Conservation (phyloP, 202 grass and related monocot species). For the Bolboschoenoplectus hybrid region DNA sequence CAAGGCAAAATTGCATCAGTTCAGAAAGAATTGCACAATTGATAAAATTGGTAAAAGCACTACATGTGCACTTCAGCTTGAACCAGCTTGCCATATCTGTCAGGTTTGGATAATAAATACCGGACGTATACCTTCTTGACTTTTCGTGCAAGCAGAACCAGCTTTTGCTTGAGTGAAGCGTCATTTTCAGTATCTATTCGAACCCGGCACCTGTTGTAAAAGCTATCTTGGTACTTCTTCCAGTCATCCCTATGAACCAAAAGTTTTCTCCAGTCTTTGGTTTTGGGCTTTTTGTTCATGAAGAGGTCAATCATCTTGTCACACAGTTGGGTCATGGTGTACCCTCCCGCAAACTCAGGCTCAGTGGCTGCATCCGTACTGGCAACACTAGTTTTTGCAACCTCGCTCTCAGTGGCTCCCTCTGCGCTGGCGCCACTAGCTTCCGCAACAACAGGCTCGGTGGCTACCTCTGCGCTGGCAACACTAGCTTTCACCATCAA, state of each 20-base stretch:
- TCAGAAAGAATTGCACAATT: neutral
- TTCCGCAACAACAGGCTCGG: neutral
- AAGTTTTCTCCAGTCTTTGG: constrained; percentile 91
- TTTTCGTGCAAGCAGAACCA: constrained; percentile 82
- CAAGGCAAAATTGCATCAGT: neutral
- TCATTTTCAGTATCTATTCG: constrained; percentile 64
- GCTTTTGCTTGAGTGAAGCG: constrained; percentile 59
- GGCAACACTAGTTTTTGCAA: constrained; percentile 17
- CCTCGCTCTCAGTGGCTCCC: neutral
- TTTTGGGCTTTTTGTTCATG: constrained; percentile 75
- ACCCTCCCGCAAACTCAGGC: constrained; percentile 61
- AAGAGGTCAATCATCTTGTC: constrained; percentile 88
- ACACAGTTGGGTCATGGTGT: constrained; percentile 87
- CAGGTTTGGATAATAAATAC: constrained; percentile 23
- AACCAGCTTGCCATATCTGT: neutral
- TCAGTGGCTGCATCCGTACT: constrained; percentile 38
- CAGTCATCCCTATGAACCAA: constrained; percentile 91
- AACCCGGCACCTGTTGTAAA: constrained; percentile 53
- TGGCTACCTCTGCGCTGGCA: neutral
- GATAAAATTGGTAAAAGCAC: neutral
- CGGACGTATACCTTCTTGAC: constrained; percentile 69
- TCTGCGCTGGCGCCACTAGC: neutral
- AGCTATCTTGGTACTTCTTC: constrained; percentile 65
- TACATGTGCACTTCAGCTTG: neutral
- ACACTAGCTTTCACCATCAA: constrained; percentile 27